Evolutionary conservation across 1,284 basidiomycete genomes (phyloP), one percentile per base, ranked within the genome.

Genomic region (Ganoderma boninense): DNA sequence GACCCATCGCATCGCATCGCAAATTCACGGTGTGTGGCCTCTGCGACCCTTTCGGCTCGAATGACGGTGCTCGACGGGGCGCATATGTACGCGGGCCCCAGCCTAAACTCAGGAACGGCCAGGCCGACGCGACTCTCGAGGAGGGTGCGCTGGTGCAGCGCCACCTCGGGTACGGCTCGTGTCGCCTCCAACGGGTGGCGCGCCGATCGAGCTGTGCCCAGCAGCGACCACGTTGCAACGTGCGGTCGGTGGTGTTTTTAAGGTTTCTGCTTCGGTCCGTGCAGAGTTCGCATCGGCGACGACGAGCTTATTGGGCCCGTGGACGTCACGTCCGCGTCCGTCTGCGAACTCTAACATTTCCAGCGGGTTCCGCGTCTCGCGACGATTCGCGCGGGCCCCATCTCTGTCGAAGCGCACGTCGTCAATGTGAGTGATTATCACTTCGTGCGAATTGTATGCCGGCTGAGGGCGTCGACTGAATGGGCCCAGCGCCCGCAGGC

Each of bases 361-460:
- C 54, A 35, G 29, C 29, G 16, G 32, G 16, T 20, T 35, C 54
- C 32, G 26, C 54, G 32, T 23, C 32, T 57, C 29, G 26, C 7
- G 54, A 57, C 32, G 54, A 57, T 35, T 57, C 54, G 29, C 29
- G 18, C 32, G 16, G 49, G 49, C 23, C 23, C 54, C 2, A 20
- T 14, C 13, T 44, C 0, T n/a, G 46, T 10, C 46, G 8, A 57
- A 29, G 20, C 29, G 54, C 18, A 7, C 11, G 49, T 52, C 26
- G 49, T 20, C 23, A 42, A 11, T 62, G 60, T 62, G 40, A 62
- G 60, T 43, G 40, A 62, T 43, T 16, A n/a, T 62, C 60, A 43
- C 14, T 16, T 62, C 23, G 60, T 44, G 60, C 42, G 60, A 62
- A 62, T 26, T 4, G 60, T 14, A 8, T 42, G 5, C 11, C 20